These are phyloP conservation scores for Crucihimalaya himalaica DNA, from an alignment of 345 rosid species.

Conservation along the genomic window DNA sequence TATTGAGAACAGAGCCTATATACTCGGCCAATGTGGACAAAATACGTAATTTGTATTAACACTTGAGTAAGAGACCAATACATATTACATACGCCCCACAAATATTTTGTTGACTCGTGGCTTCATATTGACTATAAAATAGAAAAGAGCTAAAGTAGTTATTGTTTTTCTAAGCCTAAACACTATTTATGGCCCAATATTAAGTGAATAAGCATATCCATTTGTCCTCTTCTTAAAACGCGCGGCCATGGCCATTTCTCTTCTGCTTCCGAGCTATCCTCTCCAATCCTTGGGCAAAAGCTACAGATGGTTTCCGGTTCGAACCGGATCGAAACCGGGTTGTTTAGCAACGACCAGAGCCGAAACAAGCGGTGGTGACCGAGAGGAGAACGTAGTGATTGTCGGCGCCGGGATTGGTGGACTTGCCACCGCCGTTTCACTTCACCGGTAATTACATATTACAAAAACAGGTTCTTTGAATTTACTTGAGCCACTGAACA, in stretches of 20 bases:
- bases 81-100: too few species aligned
- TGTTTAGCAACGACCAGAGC: constrained; percentile 36
- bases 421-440: constrained; percentile 86
- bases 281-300: constrained; percentile 20
- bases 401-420: constrained; percentile 94
- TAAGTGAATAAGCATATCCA: neutral
- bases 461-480: neutral
- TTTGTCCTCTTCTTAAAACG: neutral
- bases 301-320: constrained; percentile 31
- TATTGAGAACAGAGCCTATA: constrained; percentile 17
- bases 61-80: neutral
- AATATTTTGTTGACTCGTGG: constrained; percentile 24
- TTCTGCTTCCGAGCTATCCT: constrained; percentile 42
- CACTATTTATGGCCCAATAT: constrained; percentile 4
- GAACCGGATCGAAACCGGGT: constrained; percentile 37
- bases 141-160: neutral
- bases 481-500: neutral
- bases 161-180: neutral
- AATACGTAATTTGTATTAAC: constrained; percentile 1
- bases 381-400: constrained; percentile 62
- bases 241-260: constrained; percentile 41
- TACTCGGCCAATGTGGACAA: neutral
- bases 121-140: constrained; percentile 5
- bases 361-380: constrained; percentile 30
- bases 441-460: constrained; percentile 51